A percentile compares a stretch with the other conserved stretches of the same genome.
phyloP scores from a whole-genome alignment of 2,329 filamentous ascomycete genomes.

The Cordyceps cicadae region DNA sequence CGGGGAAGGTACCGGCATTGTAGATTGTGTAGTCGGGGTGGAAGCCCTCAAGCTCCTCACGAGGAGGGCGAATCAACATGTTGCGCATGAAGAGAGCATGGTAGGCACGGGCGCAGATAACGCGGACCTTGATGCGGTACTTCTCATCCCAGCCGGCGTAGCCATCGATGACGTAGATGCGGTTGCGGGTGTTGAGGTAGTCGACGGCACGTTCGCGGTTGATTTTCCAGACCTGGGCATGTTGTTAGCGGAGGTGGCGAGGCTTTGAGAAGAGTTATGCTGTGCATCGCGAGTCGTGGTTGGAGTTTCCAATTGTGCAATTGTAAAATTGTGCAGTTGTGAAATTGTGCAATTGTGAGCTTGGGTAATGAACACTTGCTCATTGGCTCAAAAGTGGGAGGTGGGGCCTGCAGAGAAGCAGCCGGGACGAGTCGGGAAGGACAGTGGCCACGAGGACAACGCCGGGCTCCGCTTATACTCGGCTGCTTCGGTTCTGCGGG shows the following conservation, averaged over 20 bases:
- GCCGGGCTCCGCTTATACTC: slow-evolving; percentile 12
- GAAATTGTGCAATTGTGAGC: background rate
- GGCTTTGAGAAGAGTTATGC: background rate
- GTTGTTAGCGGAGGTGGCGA: slow-evolving; percentile 20
- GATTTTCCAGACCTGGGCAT: slow-evolving; percentile 88
- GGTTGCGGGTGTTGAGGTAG: slow-evolving; percentile 97
- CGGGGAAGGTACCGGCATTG: slow-evolving; percentile 97
- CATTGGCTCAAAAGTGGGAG: slow-evolving; percentile 1
- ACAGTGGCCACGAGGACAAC: slow-evolving; percentile 10
- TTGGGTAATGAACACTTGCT: slow-evolving; percentile 7
- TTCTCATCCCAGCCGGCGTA: slow-evolving; percentile 98
- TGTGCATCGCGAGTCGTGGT: background rate
- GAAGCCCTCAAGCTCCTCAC: slow-evolving; percentile 92
- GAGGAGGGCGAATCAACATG: slow-evolving; percentile 94
- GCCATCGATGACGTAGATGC: slow-evolving; percentile 97
- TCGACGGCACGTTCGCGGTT: slow-evolving; percentile 98
- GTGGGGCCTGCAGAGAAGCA: background rate
- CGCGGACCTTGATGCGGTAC: slow-evolving; percentile 94
- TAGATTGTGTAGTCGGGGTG: slow-evolving; percentile 99
- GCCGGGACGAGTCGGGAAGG: slow-evolving; percentile 12
- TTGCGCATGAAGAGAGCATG: slow-evolving; percentile 99
- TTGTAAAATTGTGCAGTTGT: background rate
- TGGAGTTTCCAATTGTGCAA: background rate
- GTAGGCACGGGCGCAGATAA: slow-evolving; percentile 97
- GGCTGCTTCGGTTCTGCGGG: slow-evolving; percentile 11